These are phyloP conservation scores for Aristolochia contorta DNA, from an alignment of 164 flowering plant genomes.

Conservation along the genomic window DNA sequence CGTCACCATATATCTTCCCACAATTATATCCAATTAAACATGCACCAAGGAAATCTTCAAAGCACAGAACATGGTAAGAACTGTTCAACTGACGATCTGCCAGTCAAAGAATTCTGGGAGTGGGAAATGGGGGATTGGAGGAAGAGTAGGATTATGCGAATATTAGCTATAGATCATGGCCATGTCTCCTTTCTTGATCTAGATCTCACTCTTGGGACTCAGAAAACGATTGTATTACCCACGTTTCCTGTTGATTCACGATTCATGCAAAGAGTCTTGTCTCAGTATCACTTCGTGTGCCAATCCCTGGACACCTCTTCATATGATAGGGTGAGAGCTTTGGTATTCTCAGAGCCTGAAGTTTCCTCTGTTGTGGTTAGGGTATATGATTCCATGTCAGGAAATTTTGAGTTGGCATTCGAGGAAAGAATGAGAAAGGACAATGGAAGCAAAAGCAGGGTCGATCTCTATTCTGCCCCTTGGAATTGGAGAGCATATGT, in stretches of 20 bases:
- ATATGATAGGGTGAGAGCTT: constrained; percentile 52
- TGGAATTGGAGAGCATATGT: constrained; percentile 84
- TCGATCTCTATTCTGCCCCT: constrained; percentile 50
- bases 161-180: constrained; percentile 77
- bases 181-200: constrained; percentile 68
- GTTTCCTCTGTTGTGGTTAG: constrained; percentile 57
- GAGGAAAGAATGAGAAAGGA: constrained; percentile 55
- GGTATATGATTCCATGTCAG: constrained; percentile 60
- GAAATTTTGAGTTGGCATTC: constrained; percentile 39
- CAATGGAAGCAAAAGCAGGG: constrained; percentile 32
- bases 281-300: constrained; percentile 29
- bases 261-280: constrained; percentile 38
- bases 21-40: constrained; percentile 47
- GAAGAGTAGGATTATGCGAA: constrained; percentile 67
- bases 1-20: constrained; percentile 42
- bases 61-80: constrained; percentile 8
- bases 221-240: constrained; percentile 54
- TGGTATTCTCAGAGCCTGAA: constrained; percentile 60
- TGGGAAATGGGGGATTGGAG: constrained; percentile 99
- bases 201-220: constrained; percentile 43
- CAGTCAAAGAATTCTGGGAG: constrained; percentile 73
- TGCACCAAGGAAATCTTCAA: constrained; percentile 27
- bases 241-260: constrained; percentile 89
- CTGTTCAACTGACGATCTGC: constrained; percentile 32
- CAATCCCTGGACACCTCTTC: constrained; percentile 21